Conservation (phyloP, 192 early-diverging fungal genomes). For the Pilaira anomala region DNA sequence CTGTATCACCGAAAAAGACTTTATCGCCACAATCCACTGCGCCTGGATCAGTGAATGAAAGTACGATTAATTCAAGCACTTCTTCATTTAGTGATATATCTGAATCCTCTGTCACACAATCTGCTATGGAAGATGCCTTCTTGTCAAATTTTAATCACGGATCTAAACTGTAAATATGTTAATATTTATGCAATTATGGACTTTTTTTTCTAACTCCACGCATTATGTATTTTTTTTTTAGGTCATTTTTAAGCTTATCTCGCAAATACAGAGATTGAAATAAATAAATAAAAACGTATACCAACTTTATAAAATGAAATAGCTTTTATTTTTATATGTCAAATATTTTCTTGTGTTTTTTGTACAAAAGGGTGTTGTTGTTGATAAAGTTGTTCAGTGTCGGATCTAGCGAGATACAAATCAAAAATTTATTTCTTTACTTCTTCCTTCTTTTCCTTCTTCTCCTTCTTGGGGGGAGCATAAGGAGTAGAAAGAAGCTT, state of each 20-base stretch:
- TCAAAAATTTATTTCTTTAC: neutral
- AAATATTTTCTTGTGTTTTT: neutral
- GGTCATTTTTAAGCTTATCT: constrained; percentile 21
- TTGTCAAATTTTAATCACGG: constrained; percentile 48
- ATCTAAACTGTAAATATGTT: constrained; percentile 45
- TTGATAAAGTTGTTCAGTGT: neutral
- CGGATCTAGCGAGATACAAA: too few species aligned
- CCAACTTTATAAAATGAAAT: neutral
- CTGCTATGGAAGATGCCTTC: constrained; percentile 52
- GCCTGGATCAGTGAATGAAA: neutral
- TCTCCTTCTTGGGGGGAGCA: constrained; percentile 37
- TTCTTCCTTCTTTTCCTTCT: neutral
- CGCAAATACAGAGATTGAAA: constrained; percentile 19
- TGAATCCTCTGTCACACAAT: constrained; percentile 54
- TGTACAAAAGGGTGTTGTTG: constrained; percentile 5
- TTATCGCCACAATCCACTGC: too few species aligned
- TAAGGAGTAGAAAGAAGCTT: constrained; percentile 63
- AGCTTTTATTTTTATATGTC: neutral
- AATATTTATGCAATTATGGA: neutral
- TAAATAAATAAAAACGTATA: neutral
- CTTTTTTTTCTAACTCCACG: neutral
- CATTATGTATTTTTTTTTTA: too few species aligned
- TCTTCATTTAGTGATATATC: constrained; percentile 49
- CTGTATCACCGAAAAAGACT: too few species aligned
- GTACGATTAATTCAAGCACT: constrained; percentile 35